A percentile compares a stretch with the other conserved stretches of the same genome.
phyloP scores from a whole-genome alignment of 1,284 basidiomycete genomes.

The Microbotryum scabiosae region DNA sequence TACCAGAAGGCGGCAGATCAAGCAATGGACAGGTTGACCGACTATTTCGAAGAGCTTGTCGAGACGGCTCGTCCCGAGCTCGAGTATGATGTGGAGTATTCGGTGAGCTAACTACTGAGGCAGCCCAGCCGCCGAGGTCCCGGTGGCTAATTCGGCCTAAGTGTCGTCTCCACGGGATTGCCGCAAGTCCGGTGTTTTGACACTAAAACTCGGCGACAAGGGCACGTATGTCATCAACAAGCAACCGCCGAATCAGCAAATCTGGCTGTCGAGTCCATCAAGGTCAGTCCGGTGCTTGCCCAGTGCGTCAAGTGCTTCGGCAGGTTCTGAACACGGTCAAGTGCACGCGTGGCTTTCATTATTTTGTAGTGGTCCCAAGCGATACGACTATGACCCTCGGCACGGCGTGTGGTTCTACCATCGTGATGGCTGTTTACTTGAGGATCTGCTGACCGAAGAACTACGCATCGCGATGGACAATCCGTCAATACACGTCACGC shows the following conservation, averaged over 20 bases:
- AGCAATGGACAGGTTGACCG: constrained; percentile 73
- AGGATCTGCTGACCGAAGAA: constrained; percentile 60
- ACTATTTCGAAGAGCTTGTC: constrained; percentile 65
- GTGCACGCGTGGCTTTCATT: not conserved
- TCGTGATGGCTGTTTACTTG: constrained; percentile 57
- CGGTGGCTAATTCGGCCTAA: not conserved
- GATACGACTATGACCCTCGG: constrained; percentile 63
- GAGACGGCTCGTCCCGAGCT: constrained; percentile 49
- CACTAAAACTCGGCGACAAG: constrained; percentile 65
- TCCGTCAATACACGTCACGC: too few relatives aligned
- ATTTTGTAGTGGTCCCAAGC: constrained; percentile 64
- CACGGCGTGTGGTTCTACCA: constrained; percentile 65
- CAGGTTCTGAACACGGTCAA: not conserved
- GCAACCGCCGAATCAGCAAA: constrained; percentile 97
- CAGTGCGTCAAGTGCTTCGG: not conserved
- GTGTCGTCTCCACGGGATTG: not conserved
- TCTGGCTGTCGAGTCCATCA: constrained; percentile 86
- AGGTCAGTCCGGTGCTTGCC: not conserved
- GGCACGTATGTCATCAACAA: constrained; percentile 99
- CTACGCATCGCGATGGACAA: constrained; percentile 41
- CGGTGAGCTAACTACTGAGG: constrained; percentile 52
- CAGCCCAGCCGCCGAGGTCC: not conserved
- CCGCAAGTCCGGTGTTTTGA: constrained; percentile 74
- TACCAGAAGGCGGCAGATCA: constrained; percentile 73
- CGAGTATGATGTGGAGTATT: constrained; percentile 82